These are phyloP conservation scores for Aeminium ludgeri DNA, from an alignment of 495 filamentous ascomycete species.

Conservation along the genomic window DNA sequence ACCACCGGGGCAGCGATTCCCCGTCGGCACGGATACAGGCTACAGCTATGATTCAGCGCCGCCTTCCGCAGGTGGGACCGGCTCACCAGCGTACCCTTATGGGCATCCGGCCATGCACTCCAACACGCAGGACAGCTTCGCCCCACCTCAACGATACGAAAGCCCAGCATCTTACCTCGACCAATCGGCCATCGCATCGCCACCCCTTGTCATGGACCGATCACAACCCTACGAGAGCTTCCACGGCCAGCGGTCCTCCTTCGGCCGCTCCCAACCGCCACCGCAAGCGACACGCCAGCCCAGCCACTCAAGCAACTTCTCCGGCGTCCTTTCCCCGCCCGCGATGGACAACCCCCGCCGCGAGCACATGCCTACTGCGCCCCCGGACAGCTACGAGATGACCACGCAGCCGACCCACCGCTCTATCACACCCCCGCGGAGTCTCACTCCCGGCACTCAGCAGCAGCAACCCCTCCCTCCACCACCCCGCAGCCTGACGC, in stretches of 20 bases:
- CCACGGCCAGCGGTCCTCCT: slow-evolving; percentile 13
- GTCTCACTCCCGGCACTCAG: not conserved
- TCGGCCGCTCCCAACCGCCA: slow-evolving; percentile 1
- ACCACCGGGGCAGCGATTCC: slow-evolving; percentile 5
- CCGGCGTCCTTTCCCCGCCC: not conserved
- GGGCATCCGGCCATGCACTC: slow-evolving; percentile 3
- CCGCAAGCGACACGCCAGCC: not conserved
- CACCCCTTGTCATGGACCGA: not conserved
- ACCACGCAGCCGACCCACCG: slow-evolving; percentile 9
- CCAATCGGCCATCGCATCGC: not conserved
- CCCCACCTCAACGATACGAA: not conserved
- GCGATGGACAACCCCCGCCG: not conserved
- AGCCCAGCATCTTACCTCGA: slow-evolving; percentile 7
- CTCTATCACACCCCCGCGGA: not conserved
- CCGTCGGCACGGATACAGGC: slow-evolving; percentile 12
- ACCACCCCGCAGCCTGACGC: not conserved
- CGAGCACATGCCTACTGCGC: too few relatives aligned
- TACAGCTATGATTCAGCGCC: slow-evolving; percentile 12
- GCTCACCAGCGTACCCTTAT: slow-evolving; percentile 1
- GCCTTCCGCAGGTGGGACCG: slow-evolving; percentile 1
- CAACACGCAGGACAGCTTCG: slow-evolving; percentile 8
- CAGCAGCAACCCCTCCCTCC: not conserved
- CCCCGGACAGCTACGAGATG: slow-evolving; percentile 15
- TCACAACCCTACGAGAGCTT: slow-evolving; percentile 8
- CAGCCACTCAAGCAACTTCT: not conserved